Percentiles rank a stretch among this genome's conserved stretches.
Evolutionary conservation across 2,329 filamentous ascomycete species (phyloP).

Genomic region (Pseudocercospora fijiensis): DNA sequence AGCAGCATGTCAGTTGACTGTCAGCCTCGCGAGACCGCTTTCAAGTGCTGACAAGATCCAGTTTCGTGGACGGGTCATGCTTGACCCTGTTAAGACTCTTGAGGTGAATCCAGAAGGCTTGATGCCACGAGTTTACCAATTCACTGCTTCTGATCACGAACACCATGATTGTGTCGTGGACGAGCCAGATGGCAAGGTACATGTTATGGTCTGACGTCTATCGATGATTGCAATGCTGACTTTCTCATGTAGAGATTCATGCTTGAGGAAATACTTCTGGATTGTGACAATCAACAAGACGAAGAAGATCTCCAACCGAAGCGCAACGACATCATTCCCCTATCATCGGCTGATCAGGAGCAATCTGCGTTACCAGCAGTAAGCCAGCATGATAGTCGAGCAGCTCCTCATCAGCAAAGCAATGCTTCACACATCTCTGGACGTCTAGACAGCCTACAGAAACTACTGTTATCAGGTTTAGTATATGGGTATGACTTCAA

Average conservation of each 20-base stretch:
- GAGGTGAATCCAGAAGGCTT: conserved; percentile 5
- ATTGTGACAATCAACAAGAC: neutral
- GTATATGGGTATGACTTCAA: neutral
- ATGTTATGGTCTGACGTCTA: too few species aligned
- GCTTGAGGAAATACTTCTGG: neutral
- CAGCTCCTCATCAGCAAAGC: neutral
- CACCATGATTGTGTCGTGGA: neutral
- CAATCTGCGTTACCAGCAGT: neutral
- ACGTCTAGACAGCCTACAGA: neutral
- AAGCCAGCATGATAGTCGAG: too few species aligned
- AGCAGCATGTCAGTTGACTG: neutral
- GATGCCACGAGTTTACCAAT: neutral
- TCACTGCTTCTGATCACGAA: neutral
- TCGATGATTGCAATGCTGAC: too few species aligned
- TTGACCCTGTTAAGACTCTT: conserved; percentile 8
- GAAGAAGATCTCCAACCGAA: neutral
- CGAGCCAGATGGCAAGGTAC: neutral
- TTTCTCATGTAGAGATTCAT: neutral
- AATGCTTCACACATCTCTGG: neutral
- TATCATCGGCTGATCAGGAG: neutral
- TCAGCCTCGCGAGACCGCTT: too few species aligned
- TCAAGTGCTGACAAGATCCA: neutral
- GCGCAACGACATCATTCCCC: neutral
- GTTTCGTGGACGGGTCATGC: conserved; percentile 11
- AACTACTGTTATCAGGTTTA: neutral